Evolutionary conservation across 352 stramenopile genomes (phyloP), one percentile per base, ranked within the genome.

Genomic region (Phytophthora pisi): DNA sequence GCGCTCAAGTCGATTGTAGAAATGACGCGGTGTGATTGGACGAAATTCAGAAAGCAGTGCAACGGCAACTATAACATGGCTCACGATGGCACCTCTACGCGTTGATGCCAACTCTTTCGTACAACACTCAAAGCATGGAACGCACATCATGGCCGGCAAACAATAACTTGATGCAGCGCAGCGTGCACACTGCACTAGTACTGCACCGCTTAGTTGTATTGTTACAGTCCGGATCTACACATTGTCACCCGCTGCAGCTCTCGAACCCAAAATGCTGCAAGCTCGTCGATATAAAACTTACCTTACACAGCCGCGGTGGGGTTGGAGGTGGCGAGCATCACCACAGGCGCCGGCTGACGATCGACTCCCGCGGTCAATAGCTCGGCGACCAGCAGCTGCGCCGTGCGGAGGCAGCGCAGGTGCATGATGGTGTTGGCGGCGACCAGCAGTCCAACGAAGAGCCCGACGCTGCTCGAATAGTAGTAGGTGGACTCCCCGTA

Each of bases 401-500:
- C 74, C 16, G 59, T 77, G 28, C 74, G 79, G 43, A 91, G 64
- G 46, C 76, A 82, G 16, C 75, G 76, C 30, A 92, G 31, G 64
- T 93, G 85, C 51, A 93, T 64, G 47, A 92, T 42, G 24, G 83
- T 60, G 57, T 93, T 92, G 50, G 75, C 51, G 10, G 57, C 72
- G 23, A 92, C 73, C 49, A 91, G 57, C 24, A 93, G 7, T 2
- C 61, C 75, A 4, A 92, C 75, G 46, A 88, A 77, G 34, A 91
- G 46, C 3, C 75, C 74, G 36, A 74, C 46, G 42, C 73, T 81
- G 58, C 64, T 74, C 5, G 73, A 65, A 50, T 82, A 67, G 68
- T 81, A 84, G 49, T 74, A 70, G 4, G 67, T 71, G 24, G 72
- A 72, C 26, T 65, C 55, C 45, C 26, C 46, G 10, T 65, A 51